Evolutionary conservation across 1,284 basidiomycete species (phyloP).

Genomic region (Meira miltonrushii): DNA sequence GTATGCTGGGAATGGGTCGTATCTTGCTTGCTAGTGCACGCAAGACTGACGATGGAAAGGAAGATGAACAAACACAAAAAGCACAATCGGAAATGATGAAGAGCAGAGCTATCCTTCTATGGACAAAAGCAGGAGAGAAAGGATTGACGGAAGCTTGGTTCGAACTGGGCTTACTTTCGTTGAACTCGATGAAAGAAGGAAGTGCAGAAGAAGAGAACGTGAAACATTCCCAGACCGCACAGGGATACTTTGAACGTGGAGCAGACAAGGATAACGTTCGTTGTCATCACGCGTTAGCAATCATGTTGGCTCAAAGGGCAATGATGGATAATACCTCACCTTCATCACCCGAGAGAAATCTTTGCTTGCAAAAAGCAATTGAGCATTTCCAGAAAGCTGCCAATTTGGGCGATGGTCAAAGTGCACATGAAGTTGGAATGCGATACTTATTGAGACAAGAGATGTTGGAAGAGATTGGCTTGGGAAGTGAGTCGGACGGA

Average conservation of each 20-base stretch:
- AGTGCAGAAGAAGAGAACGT: slow-evolving; percentile 1
- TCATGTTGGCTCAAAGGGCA: slow-evolving; percentile 10
- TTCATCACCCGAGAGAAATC: slow-evolving; percentile 5
- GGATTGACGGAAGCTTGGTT: slow-evolving; percentile 18
- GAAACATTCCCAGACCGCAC: too few species aligned
- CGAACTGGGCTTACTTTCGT: slow-evolving; percentile 12
- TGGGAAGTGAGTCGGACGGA: slow-evolving; percentile 5
- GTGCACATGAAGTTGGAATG: slow-evolving; percentile 15
- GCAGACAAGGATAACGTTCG: slow-evolving; percentile 13
- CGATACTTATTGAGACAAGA: slow-evolving; percentile 14
- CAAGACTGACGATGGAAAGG: slow-evolving; percentile 4
- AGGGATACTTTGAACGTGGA: slow-evolving; percentile 4
- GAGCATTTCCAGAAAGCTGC: slow-evolving; percentile 14
- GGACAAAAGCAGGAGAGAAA: slow-evolving; percentile 10
- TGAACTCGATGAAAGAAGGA: neutral
- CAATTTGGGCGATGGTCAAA: slow-evolving; percentile 12
- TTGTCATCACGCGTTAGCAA: slow-evolving; percentile 15
- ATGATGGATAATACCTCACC: slow-evolving; percentile 6
- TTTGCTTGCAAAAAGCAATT: neutral
- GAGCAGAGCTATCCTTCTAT: slow-evolving; percentile 11
- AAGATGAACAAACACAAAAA: slow-evolving; percentile 3
- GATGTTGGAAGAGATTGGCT: slow-evolving; percentile 1
- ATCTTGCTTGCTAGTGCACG: slow-evolving; percentile 7
- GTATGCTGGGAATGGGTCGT: slow-evolving; percentile 16
- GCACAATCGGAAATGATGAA: slow-evolving; percentile 8